Conservation (phyloP, 352 stramenopile species). For the Phytophthora pluvialis region DNA sequence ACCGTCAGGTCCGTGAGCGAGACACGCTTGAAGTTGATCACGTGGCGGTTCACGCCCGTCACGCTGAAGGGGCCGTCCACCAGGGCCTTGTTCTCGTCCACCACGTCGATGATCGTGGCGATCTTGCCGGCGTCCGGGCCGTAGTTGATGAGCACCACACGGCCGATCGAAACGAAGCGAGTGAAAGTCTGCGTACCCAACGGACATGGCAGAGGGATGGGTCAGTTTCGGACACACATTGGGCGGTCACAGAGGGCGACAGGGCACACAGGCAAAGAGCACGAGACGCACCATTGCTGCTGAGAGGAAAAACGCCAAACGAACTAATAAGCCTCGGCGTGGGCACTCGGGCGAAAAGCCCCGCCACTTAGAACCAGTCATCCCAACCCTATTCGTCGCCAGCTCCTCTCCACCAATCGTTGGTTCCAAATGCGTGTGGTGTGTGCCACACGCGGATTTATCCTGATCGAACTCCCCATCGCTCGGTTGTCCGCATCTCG, state of each 20-base stretch:
- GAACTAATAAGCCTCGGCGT: constrained; percentile 62
- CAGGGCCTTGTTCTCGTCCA: constrained; percentile 99
- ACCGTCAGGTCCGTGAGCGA: constrained; percentile 97
- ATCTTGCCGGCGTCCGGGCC: constrained; percentile 98
- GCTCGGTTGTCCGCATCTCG: constrained; percentile 13
- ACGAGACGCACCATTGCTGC: constrained; percentile 75
- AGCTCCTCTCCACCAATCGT: constrained; percentile 48
- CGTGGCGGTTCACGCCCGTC: constrained; percentile 97
- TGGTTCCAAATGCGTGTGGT: constrained; percentile 30
- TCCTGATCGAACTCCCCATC: not conserved
- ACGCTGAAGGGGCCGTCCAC: constrained; percentile 96
- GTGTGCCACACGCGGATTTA: constrained; percentile 15
- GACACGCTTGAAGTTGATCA: constrained; percentile 98
- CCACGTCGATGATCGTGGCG: constrained; percentile 99
- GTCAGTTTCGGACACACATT: constrained; percentile 1
- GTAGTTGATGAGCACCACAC: constrained; percentile 99
- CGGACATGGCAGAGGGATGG: not conserved
- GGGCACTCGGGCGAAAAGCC: constrained; percentile 18
- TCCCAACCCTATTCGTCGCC: constrained; percentile 47
- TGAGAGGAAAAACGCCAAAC: constrained; percentile 88
- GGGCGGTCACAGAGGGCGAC: too few relatives aligned
- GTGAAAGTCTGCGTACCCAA: constrained; percentile 93
- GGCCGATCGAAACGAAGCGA: constrained; percentile 99
- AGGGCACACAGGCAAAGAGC: not conserved
- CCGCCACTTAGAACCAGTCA: constrained; percentile 73